Evolutionary conservation across 176 grass and related monocot genomes (phyloP).

Genomic region (Oryza nivara): DNA sequence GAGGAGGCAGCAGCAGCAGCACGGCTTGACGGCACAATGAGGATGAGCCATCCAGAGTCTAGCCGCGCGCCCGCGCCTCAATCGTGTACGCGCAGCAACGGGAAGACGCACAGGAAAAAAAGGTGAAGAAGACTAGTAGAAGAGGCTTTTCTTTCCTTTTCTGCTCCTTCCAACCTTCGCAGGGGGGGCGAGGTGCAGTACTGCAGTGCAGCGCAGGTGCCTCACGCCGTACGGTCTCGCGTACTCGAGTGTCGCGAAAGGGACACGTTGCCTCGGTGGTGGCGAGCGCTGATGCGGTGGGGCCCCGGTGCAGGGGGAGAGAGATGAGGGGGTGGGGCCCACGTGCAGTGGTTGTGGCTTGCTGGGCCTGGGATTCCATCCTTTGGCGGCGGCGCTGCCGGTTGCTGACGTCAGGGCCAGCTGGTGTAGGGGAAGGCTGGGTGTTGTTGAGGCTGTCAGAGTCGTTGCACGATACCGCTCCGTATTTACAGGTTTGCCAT

Average conservation of each 20-base stretch:
- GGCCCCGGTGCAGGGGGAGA: not conserved
- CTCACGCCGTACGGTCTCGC: constrained; percentile 16
- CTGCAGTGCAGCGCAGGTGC: not conserved
- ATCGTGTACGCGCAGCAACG: constrained; percentile 1
- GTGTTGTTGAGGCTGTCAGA: not conserved
- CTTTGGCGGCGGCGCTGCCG: constrained; percentile 18
- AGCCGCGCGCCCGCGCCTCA: not conserved
- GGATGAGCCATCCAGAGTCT: constrained; percentile 44
- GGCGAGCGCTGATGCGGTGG: not conserved
- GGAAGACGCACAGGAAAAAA: not conserved
- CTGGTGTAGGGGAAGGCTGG: constrained; percentile 20
- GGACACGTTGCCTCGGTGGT: not conserved
- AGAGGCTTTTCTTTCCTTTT: not conserved
- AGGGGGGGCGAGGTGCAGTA: not conserved
- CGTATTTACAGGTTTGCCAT: constrained; percentile 42
- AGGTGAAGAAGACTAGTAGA: not conserved
- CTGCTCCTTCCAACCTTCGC: constrained; percentile 9
- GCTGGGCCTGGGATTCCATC: constrained; percentile 28
- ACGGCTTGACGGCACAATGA: constrained; percentile 40
- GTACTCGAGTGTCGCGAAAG: not conserved
- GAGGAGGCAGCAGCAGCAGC: constrained; percentile 1
- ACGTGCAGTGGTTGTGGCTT: not conserved
- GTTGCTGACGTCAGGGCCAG: constrained; percentile 36
- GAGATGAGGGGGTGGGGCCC: not conserved
- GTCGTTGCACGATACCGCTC: not conserved